phyloP scores from a whole-genome alignment of 192 early-diverging fungal genomes.

The Gryganskiella cystojenkinii region DNA sequence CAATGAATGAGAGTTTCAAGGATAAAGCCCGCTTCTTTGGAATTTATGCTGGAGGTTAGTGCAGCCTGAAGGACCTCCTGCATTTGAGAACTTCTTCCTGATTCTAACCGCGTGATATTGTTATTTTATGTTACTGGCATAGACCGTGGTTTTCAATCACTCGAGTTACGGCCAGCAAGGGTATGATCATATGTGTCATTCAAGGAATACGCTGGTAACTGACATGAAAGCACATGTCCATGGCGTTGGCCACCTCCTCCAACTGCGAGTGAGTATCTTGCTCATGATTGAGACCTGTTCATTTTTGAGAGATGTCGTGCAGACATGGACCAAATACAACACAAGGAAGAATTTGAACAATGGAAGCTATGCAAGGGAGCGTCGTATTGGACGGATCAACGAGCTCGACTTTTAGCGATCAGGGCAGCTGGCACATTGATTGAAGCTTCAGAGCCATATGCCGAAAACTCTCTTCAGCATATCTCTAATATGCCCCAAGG shows the following conservation, averaged over 20 bases:
- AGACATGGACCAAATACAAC: slow-evolving; percentile 3
- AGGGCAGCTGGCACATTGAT: slow-evolving; percentile 26
- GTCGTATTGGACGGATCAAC: slow-evolving; percentile 25
- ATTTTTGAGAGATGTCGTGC: slow-evolving; percentile 20
- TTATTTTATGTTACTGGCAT: neutral
- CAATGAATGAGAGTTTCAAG: too few species aligned
- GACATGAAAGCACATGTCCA: slow-evolving; percentile 2
- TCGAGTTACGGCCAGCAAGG: neutral
- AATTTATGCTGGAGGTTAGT: too few species aligned
- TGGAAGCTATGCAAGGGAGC: slow-evolving; percentile 20
- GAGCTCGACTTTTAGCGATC: slow-evolving; percentile 28
- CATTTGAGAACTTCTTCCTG: too few species aligned
- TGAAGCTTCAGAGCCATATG: slow-evolving; percentile 31
- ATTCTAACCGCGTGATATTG: too few species aligned
- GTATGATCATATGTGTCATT: neutral
- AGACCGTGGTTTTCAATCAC: neutral
- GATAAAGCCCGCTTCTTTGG: too few species aligned
- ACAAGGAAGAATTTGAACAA: too few species aligned
- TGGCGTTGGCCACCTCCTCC: neutral
- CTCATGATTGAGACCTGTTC: neutral
- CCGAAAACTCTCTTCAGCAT: slow-evolving; percentile 20
- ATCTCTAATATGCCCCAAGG: slow-evolving; percentile 11
- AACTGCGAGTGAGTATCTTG: neutral
- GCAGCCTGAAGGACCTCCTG: too few species aligned
- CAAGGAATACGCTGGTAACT: neutral